Base-by-base conservation (phyloP, 176 grass and related monocot species). In the Elymus sibiricus region DNA sequence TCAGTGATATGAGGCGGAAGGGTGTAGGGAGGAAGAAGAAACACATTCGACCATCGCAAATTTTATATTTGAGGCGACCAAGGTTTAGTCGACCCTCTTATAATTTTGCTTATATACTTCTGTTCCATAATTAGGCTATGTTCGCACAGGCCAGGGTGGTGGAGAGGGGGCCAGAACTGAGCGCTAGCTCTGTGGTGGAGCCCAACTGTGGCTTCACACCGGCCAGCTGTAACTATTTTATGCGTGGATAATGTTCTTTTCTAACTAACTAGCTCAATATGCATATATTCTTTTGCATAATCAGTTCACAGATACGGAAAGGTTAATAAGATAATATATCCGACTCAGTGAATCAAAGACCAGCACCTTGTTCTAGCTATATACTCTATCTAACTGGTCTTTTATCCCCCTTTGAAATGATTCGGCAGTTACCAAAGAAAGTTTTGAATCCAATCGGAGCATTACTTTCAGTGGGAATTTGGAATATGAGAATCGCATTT, bases 311-410 rank as follows among this genome's bases (percentile, higher is more conserved):
- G 46, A 55, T 34, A 53, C 1, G 27, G 5, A 55, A 11, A 27
- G 46, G 74, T 19, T 55, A 31, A 55, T 76, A 76, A 53, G 9
- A 76, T 32, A 55, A 51, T 22, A 76, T 76, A 76, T 76, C 74
- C 27, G 74, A 55, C 46, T 55, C 27, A n/a, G 27, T 34, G 74
- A 76, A 6, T 21, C 44, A 76, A 76, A 76, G 46, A 32, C 27
- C 74, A 51, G 26, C 70, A 46, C 21, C 26, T 31, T 16, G 16
- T 7, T 12, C 21, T 47, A 66, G 64, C 64, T 67, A 34, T 28
- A 58, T 58, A 9, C 19, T 7, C 55, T 58, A 58, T 58, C 55
- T 58, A 58, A 22, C 19, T 58, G 59, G 9, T 12, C 59, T 62
- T 24, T 26, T 9, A 62, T 14, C 4, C 16, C 0, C 2, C 47